Evolutionary conservation across 1,139 yeast species (phyloP).

Genomic region (Sugiyamaella novakii): DNA sequence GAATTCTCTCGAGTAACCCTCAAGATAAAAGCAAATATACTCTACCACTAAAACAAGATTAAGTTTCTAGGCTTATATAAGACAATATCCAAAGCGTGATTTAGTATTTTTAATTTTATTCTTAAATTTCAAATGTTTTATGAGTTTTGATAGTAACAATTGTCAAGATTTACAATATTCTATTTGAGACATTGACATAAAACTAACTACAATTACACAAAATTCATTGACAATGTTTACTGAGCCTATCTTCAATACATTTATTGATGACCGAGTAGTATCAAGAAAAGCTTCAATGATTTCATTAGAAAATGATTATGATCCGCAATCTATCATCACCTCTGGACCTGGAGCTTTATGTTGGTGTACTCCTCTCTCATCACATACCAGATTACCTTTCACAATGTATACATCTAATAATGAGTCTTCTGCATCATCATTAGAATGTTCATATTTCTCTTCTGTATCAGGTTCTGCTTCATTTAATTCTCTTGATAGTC

Average conservation of each 20-base stretch:
- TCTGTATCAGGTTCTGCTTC: constrained; percentile 23
- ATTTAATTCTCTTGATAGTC: constrained; percentile 20
- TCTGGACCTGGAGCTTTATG: constrained; percentile 17
- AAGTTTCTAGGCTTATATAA: neutral
- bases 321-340: constrained; percentile 17
- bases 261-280: constrained; percentile 16
- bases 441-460: constrained; percentile 21
- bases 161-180: too few species aligned
- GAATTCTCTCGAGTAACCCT: too few species aligned
- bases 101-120: too few species aligned
- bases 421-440: constrained; percentile 8
- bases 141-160: too few species aligned
- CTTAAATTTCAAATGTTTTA: too few species aligned
- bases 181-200: too few species aligned
- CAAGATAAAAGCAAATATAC: too few species aligned
- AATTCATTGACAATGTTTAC: constrained; percentile 18
- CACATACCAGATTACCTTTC: constrained; percentile 15
- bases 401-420: constrained; percentile 19
- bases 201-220: too few species aligned
- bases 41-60: too few species aligned
- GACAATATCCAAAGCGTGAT: too few species aligned
- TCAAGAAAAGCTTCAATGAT: constrained; percentile 20
- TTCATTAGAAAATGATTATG: constrained; percentile 17
- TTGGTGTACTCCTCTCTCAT: constrained; percentile 20
- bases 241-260: constrained; percentile 15